Evolutionary conservation across 2,329 filamentous ascomycete species (phyloP), one percentile per base, ranked within the genome.

Genomic region (Onygena corvina): DNA sequence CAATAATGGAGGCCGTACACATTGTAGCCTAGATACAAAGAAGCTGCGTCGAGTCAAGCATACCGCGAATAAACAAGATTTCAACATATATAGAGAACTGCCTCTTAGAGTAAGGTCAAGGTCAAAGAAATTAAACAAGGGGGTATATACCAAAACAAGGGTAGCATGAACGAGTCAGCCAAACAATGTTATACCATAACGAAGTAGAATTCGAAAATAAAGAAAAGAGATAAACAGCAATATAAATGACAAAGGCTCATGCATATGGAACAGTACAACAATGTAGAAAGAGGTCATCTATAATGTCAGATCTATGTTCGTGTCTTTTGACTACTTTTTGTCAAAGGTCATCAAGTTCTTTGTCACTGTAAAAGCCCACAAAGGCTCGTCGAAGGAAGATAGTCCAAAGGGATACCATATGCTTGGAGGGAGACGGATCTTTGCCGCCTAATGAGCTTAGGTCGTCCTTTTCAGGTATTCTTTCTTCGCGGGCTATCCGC

Each of bases 401-500:
- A 11, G 47, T 51, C 55, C 55, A 57, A 21, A 54, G 21, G 29
- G 53, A 50, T 21, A 40, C 49, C 9, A 40, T 46, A 31, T 33
- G 50, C 14, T 6, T 34, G 4, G 21, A 11, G 2, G 33, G 12
- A 20, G 16, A 25, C 12, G 25, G n/a, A 11, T 50, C 12, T 4
- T 9, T 25, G 3, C 42, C 34, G 11, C 21, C 34, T 12, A 12
- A 12, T 2, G 23, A n/a, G 4, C 20, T 2, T 5, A 25, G 34
- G 16, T 16, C 23, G 4, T 52, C 46, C 9, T 46, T 33, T 29
- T 18, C 30, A 31, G 31, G 18, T 4, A 40, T 20, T 11, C 11
- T 9, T 20, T 30, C 20, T 25, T 35, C 16, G 12, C 18, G 16
- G 12, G 84, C 85, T 60, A 96, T 93, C 49, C 82, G 75, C 54